Base-by-base conservation (phyloP, 2,329 filamentous ascomycete species). In the Fusarium solani-melongenae region DNA sequence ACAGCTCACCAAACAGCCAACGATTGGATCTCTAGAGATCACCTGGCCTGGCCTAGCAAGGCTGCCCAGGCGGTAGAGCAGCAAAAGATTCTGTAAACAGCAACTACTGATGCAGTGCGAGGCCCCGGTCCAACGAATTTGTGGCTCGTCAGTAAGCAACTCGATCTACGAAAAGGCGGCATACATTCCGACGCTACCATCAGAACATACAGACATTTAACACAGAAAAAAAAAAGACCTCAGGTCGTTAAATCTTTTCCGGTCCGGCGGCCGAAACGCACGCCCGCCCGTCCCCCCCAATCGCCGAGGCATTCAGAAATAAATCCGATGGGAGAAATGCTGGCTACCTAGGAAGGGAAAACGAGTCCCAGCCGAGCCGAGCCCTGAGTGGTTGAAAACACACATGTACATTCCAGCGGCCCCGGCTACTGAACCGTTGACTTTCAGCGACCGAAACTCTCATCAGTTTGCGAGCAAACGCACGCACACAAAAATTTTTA, bases 351-450 rank as follows among this genome's bases (percentile, higher is more conserved):
- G 20, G 39, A 33, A 64, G 51, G 61, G 57, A 69, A 72, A 72
- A 69, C 38, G 20, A 51, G 63, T 38, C 60, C 68, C 39, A 65
- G 46, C 49, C 69, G 57, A 62, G 60, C 33, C 62, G 62, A 70
- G 49, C 57, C 55, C 58, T 22, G 33, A 36, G 53, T 34, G 31
- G 44, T 29, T 24, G 29, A 27, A 49, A 49, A 7, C 34, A 11
- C 33, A 53, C 49, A 64, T 33, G 34, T 59, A 68, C 76, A 77
- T 77, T 77, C 72, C 76, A 77, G 53, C 29, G 36, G 58, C 44
- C 58, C 62, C 64, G 70, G 62, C 62, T 53, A 53, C 34, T 62
- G 63, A 65, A 38, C 61, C 62, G 70, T 73, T 74, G 63, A 58
- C 51, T 75, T 74, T 60, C 70, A 61, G 53, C 63, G 67, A 71